Percentiles rank a stretch among this genome's conserved stretches.
Conservation (phyloP, 225 moss, liverwort and hornwort genomes). For the Pseudoscleropodium purum region DNA sequence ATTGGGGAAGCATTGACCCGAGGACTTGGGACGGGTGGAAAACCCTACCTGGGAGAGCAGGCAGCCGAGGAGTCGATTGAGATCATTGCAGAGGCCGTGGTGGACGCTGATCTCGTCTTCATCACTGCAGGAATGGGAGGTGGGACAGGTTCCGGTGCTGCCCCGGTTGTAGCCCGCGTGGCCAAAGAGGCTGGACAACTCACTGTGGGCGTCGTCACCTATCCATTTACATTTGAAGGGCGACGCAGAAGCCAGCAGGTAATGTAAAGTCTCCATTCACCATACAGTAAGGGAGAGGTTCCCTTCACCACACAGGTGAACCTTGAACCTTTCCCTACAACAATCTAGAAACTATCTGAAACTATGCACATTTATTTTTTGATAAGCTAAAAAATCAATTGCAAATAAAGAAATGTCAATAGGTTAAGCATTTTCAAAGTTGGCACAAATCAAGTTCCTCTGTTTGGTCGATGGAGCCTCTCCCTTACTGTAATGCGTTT, state of each 20-base stretch:
- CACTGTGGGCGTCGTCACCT: constrained; percentile 76
- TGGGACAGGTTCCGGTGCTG: constrained; percentile 77
- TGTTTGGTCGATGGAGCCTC: background rate
- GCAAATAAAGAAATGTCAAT: background rate
- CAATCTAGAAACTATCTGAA: background rate
- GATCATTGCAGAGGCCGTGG: constrained; percentile 58
- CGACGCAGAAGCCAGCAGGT: constrained; percentile 66
- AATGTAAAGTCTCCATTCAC: background rate
- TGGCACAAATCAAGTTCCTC: background rate
- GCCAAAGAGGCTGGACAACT: constrained; percentile 66
- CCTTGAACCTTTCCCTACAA: background rate
- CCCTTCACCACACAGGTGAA: background rate
- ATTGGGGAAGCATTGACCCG: constrained; percentile 75
- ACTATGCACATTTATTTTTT: background rate
- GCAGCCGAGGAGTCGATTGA: constrained; percentile 79
- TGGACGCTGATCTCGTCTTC: constrained; percentile 79
- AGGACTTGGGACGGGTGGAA: constrained; percentile 77
- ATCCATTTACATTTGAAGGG: constrained; percentile 81
- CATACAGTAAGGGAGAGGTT: background rate
- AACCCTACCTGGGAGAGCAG: constrained; percentile 70
- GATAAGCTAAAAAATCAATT: background rate
- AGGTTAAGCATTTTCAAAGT: background rate
- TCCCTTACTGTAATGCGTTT: background rate
- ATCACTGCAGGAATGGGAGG: constrained; percentile 95
- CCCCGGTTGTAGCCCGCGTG: constrained; percentile 75